Evolutionary conservation across 2,329 filamentous ascomycete species (phyloP).

Genomic region (Trematosphaeria pertusa): DNA sequence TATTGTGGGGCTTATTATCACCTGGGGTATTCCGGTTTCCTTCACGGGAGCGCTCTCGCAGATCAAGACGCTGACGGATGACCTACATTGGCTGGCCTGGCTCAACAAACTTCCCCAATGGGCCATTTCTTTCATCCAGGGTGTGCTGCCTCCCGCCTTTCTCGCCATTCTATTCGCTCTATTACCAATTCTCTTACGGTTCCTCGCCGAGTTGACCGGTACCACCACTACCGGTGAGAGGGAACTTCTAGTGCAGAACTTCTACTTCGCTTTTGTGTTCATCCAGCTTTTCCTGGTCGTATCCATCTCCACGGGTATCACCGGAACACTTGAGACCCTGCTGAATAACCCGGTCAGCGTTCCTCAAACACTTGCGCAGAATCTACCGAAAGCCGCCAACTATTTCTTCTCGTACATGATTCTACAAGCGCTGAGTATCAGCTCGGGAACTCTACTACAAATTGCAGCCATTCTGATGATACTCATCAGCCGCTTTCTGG

Average conservation of each 20-base stretch:
- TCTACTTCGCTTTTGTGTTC: conserved; percentile 94
- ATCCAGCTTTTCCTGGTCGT: conserved; percentile 94
- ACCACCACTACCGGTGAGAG: conserved; percentile 81
- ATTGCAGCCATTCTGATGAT: conserved; percentile 79
- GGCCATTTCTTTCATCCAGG: conserved; percentile 74
- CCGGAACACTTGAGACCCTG: conserved; percentile 69
- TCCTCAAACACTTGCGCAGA: conserved; percentile 74
- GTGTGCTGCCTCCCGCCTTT: conserved; percentile 82
- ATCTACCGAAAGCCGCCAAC: conserved; percentile 85
- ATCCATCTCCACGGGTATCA: conserved; percentile 79
- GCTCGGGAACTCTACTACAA: conserved; percentile 86
- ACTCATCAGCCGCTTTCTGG: conserved; percentile 79
- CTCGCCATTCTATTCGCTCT: conserved; percentile 80
- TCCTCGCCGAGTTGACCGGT: conserved; percentile 77
- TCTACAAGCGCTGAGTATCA: conserved; percentile 88
- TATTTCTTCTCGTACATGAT: conserved; percentile 99
- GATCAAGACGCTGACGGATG: conserved; percentile 70
- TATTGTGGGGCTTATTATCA: conserved; percentile 77
- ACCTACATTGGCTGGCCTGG: conserved; percentile 74
- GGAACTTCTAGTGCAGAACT: conserved; percentile 84
- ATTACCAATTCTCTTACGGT: conserved; percentile 78
- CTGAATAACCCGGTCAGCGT: conserved; percentile 71
- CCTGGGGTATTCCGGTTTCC: conserved; percentile 90
- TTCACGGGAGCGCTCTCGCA: conserved; percentile 86
- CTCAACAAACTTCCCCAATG: conserved; percentile 67